Base-by-base conservation (phyloP, 108 stramenopile genomes). In the Skeletonema marinoi region DNA sequence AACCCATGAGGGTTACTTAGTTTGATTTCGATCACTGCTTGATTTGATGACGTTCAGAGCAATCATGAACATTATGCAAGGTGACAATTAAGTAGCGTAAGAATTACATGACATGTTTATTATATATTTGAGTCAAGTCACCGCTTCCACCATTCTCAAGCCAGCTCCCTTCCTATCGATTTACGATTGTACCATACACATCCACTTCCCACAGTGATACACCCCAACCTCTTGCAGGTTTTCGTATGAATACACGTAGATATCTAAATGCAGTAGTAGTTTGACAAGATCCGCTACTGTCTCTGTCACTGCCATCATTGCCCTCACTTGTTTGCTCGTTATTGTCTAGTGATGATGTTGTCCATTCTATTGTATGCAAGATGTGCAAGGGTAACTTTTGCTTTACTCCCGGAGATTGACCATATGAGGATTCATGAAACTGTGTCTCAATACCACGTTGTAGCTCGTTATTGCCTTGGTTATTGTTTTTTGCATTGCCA, bases 171-270 rank as follows among this genome's bases (percentile, higher is more conserved):
- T 11, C 39, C 10, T 7, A 41, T 44, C 14, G 14, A 21, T 60
- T 25, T 1, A 60, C 60, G 60, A 60, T 60, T 33, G 21, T 65
- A 80, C 92, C 92, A 74, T 77, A 78, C 2, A 90, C 86, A 79
- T 90, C 90, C 56, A 93, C 85, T 63, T 93, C 82, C 92, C 92
- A 93, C 59, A 90, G 48, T 4, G 87, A 88, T 4, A 93, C 92
- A 56, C 92, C 92, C 92, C 92, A 93, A 0, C 87, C 87, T 66
- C 72, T 82, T 9, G 71, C 88, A 1, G 85, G 70, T 50, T 78
- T 86, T 17, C 82, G 58, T 19, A 93, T 89, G 71, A 78, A 86
- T 31, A 93, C 54, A 11, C 86, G 69, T 17, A 93, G 60, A 66
- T 83, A 89, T 35, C 81, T 76, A 60, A 88, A 39, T 5, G 19